A percentile compares a stretch with the other conserved stretches of the same genome.
Conservation (phyloP, 768 basidiomycete genomes). For the Podaxis rugospora region DNA sequence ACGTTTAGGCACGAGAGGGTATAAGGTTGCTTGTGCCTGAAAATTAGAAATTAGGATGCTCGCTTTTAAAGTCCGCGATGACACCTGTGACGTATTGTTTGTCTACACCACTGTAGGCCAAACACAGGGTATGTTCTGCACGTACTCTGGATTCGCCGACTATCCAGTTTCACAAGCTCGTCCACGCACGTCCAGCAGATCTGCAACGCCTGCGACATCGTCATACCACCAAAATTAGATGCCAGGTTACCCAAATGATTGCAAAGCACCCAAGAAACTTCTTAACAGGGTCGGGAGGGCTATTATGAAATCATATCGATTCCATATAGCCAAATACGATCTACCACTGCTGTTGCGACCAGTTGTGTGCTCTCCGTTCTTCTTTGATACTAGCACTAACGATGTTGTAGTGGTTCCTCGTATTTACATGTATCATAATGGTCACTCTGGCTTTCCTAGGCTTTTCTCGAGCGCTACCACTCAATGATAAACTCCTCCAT, state of each 20-base stretch:
- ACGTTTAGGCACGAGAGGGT: neutral
- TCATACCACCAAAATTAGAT: neutral
- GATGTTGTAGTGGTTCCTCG: conserved; percentile 67
- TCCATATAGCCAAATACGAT: conserved; percentile 63
- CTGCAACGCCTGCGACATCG: neutral
- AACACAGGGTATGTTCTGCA: neutral
- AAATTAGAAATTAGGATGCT: neutral
- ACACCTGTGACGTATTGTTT: neutral
- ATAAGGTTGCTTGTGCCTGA: neutral
- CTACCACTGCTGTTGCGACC: conserved; percentile 70
- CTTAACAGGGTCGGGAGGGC: conserved; percentile 44
- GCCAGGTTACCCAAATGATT: neutral
- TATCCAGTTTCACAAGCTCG: neutral
- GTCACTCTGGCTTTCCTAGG: conserved; percentile 68
- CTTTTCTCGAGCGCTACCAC: conserved; percentile 53
- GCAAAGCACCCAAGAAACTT: conserved; percentile 25
- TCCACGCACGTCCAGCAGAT: neutral
- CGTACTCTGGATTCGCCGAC: neutral
- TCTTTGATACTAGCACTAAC: neutral
- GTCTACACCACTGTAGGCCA: neutral
- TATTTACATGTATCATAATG: conserved; percentile 67
- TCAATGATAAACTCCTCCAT: conserved; percentile 79
- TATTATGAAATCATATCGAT: conserved; percentile 67
- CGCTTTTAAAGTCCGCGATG: neutral
- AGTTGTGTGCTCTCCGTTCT: conserved; percentile 32